Base-by-base conservation (phyloP, 1,139 yeast species). In the Spathaspora sp. region DNA sequence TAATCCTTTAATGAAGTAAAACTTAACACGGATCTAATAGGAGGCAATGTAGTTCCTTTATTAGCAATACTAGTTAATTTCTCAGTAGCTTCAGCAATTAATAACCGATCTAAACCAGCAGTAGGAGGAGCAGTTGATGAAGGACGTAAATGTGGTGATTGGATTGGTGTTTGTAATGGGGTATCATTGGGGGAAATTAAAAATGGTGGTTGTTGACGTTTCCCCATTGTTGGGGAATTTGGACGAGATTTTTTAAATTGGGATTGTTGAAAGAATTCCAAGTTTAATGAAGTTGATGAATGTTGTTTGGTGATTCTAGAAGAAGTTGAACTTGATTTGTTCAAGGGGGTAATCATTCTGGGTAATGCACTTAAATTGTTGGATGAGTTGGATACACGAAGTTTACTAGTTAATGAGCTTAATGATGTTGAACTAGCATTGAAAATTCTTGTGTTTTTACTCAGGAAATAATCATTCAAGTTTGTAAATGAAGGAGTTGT, bases 11-110 rank as follows among this genome's bases (percentile, higher is more conserved):
- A 51, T 7, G 56, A 51, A 15, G 65, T 59, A 48, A 69, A 67
- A 47, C 67, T 64, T 50, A 73, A 66, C 24, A 74, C 75, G 33
- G 72, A 60, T 43, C 78, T 57, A 42, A 74, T 73, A 3, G 79
- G 79, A 4, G 79, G 79, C 45, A 74, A 64, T 49, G 61, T 65
- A 2, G 76, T 72, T 10, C 78, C 76, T 15, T 64, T 64, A 43
- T 67, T 65, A 6, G 79, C 77, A 39, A 74, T 74, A 48, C 68
- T 61, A 38, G 55, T 55, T 43, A 63, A 54, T 50, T 60, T 61
- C 38, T 56, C 57, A 9, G 58, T 49, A 7, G 67, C 67, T 4
- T 56, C 59, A 29, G 58, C 58, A 24, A 54, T 54, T 10, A 37
- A 37, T 16, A 17, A 37, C 13, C 36, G n/a, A 31, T 31, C 24